phyloP scores from a whole-genome alignment of 2,329 filamentous ascomycete genomes.

The Trichoderma koningiopsis region DNA sequence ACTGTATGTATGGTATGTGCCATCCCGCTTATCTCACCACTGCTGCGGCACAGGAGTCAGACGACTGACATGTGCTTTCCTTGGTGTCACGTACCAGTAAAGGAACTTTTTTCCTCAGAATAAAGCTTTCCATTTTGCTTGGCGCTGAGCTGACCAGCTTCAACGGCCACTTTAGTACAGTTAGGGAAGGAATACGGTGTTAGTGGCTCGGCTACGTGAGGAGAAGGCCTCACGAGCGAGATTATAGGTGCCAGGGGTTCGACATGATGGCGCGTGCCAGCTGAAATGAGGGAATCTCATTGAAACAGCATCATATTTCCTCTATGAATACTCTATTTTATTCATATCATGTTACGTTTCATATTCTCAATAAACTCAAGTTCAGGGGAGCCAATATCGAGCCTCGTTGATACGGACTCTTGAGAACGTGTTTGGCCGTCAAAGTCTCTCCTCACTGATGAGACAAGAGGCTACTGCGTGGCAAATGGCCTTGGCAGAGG shows the following conservation, averaged over 20 bases:
- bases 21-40: slow-evolving; percentile 4
- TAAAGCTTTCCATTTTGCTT: not conserved
- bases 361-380: not conserved
- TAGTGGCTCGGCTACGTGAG: slow-evolving; percentile 22
- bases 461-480: not conserved
- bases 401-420: not conserved
- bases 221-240: not conserved
- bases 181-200: not conserved
- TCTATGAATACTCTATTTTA: not conserved
- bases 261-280: not conserved
- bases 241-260: slow-evolving; percentile 4
- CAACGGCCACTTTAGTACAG: not conserved
- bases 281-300: not conserved
- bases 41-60: not conserved
- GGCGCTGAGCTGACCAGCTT: slow-evolving; percentile 16
- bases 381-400: not conserved
- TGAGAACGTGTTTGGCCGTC: not conserved
- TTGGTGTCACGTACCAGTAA: not conserved
- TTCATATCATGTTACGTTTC: not conserved
- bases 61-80: slow-evolving; percentile 8
- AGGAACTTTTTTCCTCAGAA: not conserved
- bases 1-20: not conserved
- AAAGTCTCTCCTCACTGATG: not conserved
- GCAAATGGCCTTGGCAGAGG: not conserved
- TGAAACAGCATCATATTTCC: not conserved